These are phyloP conservation scores for Russula emetica DNA, from an alignment of 768 basidiomycete genomes.

Conservation along the genomic window DNA sequence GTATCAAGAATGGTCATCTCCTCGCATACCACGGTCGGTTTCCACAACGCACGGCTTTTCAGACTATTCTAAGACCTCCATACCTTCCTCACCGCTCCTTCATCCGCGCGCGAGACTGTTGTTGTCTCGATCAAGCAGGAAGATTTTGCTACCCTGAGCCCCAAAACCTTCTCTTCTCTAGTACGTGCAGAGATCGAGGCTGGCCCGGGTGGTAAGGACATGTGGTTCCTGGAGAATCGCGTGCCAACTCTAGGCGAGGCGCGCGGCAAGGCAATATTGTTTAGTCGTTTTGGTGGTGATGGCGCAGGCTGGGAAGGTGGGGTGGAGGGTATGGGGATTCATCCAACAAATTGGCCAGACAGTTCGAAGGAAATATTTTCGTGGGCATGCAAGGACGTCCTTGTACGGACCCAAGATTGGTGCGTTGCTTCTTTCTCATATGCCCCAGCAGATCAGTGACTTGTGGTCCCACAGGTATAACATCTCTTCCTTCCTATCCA, in stretches of 20 bases:
- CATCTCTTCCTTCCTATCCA: slow-evolving; percentile 72
- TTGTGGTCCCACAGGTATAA: slow-evolving; percentile 54
- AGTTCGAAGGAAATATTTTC: slow-evolving; percentile 65
- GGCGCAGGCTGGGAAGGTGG: slow-evolving; percentile 66
- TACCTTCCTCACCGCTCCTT: slow-evolving; percentile 56
- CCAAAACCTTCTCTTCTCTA: slow-evolving; percentile 52
- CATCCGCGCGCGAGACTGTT: slow-evolving; percentile 63
- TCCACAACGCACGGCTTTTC: slow-evolving; percentile 66
- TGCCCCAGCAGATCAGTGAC: slow-evolving; percentile 4
- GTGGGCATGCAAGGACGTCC: slow-evolving; percentile 69
- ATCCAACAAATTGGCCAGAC: slow-evolving; percentile 84
- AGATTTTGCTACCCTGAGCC: slow-evolving; percentile 49
- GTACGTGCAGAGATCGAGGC: slow-evolving; percentile 61
- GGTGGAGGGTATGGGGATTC: slow-evolving; percentile 75
- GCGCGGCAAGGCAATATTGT: slow-evolving; percentile 77
- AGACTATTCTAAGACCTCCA: slow-evolving; percentile 60
- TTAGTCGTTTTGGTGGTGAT: slow-evolving; percentile 79
- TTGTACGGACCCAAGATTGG: slow-evolving; percentile 85
- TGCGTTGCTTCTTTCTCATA: slow-evolving; percentile 33
- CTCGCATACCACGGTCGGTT: slow-evolving; percentile 78
- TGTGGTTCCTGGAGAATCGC: slow-evolving; percentile 83
- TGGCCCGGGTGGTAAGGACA: slow-evolving; percentile 48
- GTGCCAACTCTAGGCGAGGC: slow-evolving; percentile 81
- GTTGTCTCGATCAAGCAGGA: slow-evolving; percentile 91
- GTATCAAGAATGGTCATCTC: slow-evolving; percentile 57